These are phyloP conservation scores for Panaeolus cyanescens DNA, from an alignment of 768 basidiomycete genomes.

Conservation along the genomic window DNA sequence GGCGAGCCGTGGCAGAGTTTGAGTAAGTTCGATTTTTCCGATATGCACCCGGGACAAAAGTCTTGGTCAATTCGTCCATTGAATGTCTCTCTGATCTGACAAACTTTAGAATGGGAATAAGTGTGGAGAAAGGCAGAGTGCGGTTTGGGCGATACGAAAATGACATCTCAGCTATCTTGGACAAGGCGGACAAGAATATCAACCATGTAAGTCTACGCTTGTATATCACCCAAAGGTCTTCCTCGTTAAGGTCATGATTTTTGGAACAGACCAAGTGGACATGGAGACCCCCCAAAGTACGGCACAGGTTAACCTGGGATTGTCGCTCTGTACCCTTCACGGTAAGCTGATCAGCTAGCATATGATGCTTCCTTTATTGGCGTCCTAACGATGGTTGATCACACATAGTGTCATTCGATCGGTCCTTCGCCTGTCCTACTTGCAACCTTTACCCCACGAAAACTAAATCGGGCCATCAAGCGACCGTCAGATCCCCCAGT, in stretches of 20 bases:
- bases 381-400: background rate
- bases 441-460: background rate
- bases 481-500: background rate
- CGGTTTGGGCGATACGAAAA: background rate
- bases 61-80: background rate
- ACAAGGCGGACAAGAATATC: slow-evolving; percentile 6
- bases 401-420: background rate
- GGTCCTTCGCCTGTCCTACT: background rate
- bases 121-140: slow-evolving; percentile 2
- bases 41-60: background rate
- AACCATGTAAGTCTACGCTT: background rate
- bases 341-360: background rate
- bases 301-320: background rate
- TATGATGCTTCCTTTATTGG: background rate
- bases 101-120: background rate
- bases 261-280: background rate
- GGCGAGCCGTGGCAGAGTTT: slow-evolving; percentile 33
- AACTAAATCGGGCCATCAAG: slow-evolving; percentile 1
- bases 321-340: background rate
- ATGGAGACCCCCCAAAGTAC: background rate
- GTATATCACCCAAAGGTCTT: background rate
- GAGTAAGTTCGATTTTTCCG: slow-evolving; percentile 25
- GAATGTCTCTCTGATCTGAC: background rate
- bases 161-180: slow-evolving; percentile 3
- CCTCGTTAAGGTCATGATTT: slow-evolving; percentile 2